These are phyloP conservation scores for Papiliotrema nemorosa DNA, from an alignment of 1,284 basidiomycete genomes.

Conservation along the genomic window DNA sequence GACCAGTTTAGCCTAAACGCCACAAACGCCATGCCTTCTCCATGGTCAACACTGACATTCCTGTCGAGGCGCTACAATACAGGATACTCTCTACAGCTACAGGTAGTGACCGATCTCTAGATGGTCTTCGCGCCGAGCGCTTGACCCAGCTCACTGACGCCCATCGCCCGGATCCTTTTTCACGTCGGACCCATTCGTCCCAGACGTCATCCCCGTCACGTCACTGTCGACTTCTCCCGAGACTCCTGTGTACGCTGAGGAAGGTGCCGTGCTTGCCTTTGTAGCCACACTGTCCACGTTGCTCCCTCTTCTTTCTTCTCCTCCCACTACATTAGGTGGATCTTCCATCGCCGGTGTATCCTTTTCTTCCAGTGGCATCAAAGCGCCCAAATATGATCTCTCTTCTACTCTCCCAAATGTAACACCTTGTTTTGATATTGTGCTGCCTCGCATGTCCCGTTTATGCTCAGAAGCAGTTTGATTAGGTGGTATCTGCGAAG, in stretches of 20 bases:
- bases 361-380: slow-evolving; percentile 5
- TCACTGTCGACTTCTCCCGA: neutral
- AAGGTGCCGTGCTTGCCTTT: neutral
- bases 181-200: neutral
- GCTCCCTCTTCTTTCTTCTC: slow-evolving; percentile 1
- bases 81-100: too few relatives aligned
- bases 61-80: too few relatives aligned
- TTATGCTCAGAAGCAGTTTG: too few relatives aligned
- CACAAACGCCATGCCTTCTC: too few relatives aligned
- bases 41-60: too few relatives aligned
- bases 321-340: neutral
- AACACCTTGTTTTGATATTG: neutral
- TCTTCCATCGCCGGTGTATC: neutral
- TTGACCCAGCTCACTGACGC: too few relatives aligned
- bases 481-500: neutral
- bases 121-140: too few relatives aligned
- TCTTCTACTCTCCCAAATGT: slow-evolving; percentile 7
- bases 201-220: neutral
- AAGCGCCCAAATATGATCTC: slow-evolving; percentile 4
- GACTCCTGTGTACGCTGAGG: neutral
- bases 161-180: too few relatives aligned
- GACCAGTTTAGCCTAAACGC: too few relatives aligned
- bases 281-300: slow-evolving; percentile 1
- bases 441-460: neutral
- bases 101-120: too few relatives aligned